phyloP scores from a whole-genome alignment of 441 rosid species.

The Cnidoscolus chayamansa region DNA sequence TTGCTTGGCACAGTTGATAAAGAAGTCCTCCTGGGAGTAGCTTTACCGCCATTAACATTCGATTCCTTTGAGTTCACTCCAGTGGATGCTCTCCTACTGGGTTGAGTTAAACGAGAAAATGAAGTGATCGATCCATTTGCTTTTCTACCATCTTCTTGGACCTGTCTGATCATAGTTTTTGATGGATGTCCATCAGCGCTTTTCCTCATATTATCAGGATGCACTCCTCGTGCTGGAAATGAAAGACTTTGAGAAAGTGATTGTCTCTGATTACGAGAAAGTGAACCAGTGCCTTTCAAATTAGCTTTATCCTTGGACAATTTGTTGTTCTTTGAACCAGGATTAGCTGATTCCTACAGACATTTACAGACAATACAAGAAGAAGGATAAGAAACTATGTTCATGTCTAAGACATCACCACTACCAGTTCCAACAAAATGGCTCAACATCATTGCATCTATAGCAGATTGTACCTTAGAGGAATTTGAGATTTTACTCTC shows the following conservation, averaged over 20 bases:
- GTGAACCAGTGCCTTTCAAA: slow-evolving; percentile 36
- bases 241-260: slow-evolving; percentile 64
- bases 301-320: slow-evolving; percentile 47
- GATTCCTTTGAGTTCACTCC: slow-evolving; percentile 36
- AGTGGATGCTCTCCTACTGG: slow-evolving; percentile 30
- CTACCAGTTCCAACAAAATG: slow-evolving; percentile 6
- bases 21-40: slow-evolving; percentile 35
- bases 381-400: background rate
- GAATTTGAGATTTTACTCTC: slow-evolving; percentile 38
- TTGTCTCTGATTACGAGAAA: slow-evolving; percentile 41
- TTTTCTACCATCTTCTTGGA: slow-evolving; percentile 31
- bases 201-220: slow-evolving; percentile 42
- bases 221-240: slow-evolving; percentile 53
- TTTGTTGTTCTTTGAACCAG: slow-evolving; percentile 39
- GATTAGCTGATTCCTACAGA: slow-evolving; percentile 39
- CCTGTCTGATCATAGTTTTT: slow-evolving; percentile 41
- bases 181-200: slow-evolving; percentile 47
- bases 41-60: slow-evolving; percentile 27
- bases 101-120: slow-evolving; percentile 27
- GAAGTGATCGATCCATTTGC: slow-evolving; percentile 31
- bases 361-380: background rate
- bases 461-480: slow-evolving; percentile 38
- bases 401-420: background rate
- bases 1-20: slow-evolving; percentile 32
- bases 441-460: slow-evolving; percentile 9